Base-by-base conservation (phyloP, 1,139 yeast genomes). In the Saccharomyces hybrid region DNA sequence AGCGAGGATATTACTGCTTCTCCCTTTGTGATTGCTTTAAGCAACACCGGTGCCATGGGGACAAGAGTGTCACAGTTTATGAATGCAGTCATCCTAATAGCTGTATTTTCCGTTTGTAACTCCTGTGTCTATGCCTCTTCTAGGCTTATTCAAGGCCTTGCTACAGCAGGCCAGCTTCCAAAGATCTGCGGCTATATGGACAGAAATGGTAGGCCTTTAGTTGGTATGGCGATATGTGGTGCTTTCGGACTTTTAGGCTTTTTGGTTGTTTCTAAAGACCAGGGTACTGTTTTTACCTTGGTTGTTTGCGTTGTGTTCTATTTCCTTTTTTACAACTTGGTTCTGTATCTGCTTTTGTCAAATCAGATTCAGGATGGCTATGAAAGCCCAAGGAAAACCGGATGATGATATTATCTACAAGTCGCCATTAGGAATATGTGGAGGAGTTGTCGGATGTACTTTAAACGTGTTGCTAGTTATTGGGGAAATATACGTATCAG, bases 231-330 rank as follows among this genome's bases (percentile, higher is more conserved):
- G 57, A 84, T 88, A 29, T 83, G 90, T 65, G 78, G 87, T 8
- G 84, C 84, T n/a, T 88, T 90, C 64, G 89, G 90, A 52, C 78
- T 85, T 41, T 86, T 95, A 41, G 93, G 95, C 8, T 89, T 88
- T 58, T 77, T 82, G 54, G 76, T 75, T 12, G 89, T 95, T 38
- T 79, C 84, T 51, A 71, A 78, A 24, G 75, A 83, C 53, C 80
- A 86, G 68, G 80, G 78, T 56, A 79, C 75, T 16, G 88, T 88
- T 12, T 73, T 83, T 90, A 32, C 84, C 84, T 82, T 68, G 89
- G 90, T 50, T 93, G 88, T 67, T 88, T 70, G 88, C 96, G 14
- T 73, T 90, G 51, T 86, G 96, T 28, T 96, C 96, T 62, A 80
- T 90, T 60, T 82, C 89, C 31, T 91, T 88, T 67, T 76, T 86